Base-by-base conservation (phyloP, 768 basidiomycete genomes). In the Suillus plorans region DNA sequence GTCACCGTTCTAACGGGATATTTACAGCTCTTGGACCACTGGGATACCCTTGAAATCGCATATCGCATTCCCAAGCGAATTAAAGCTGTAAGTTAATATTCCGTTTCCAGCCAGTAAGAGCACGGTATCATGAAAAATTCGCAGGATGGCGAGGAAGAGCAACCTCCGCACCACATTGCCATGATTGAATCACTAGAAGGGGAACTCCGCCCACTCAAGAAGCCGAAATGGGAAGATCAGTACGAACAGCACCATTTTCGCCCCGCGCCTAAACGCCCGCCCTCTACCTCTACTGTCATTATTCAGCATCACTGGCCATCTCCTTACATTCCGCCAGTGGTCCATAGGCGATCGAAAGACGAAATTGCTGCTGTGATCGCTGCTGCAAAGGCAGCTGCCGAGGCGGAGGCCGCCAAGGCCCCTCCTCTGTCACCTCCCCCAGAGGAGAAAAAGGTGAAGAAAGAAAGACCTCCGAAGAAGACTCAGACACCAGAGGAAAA, bases 51-150 rank as follows among this genome's bases (percentile, higher is more conserved):
- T 52, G 88, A 89, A 37, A 73, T 86, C n/a, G 90, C 85, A 34
- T 96, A 90, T 74, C 87, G 94, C 69, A 97, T 97, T 85, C 92
- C 94, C 18, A 92, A 93, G 73, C 84, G 90, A 63, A 69, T 81
- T 57, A 81, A 81, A 69, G 77, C 72, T 39, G 81, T 83, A 65
- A 31, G 80, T 71, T 28, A 20, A 14, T 4, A 36, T 39, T 66
- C 2, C 42, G 50, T 13, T 57, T 41, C 18, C 39, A 59, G 25
- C 2, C 20, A 45, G 44, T 20, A 28, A 59, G 58, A 42, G n/a
- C 42, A 8, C 16, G 20, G 8, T 7, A 13, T 9, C 37, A 36
- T 22, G 22, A 37, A 49, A 16, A n/a, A 25, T 18, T 25, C 34
- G 7, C 56, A 76, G 76, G 73, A 76, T 34, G 76, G 76, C 41